Percentiles rank a stretch among this genome's conserved stretches.
These are phyloP conservation scores for Helianthus annuus DNA, from an alignment of 129 eudicot species.

Conservation along the genomic window DNA sequence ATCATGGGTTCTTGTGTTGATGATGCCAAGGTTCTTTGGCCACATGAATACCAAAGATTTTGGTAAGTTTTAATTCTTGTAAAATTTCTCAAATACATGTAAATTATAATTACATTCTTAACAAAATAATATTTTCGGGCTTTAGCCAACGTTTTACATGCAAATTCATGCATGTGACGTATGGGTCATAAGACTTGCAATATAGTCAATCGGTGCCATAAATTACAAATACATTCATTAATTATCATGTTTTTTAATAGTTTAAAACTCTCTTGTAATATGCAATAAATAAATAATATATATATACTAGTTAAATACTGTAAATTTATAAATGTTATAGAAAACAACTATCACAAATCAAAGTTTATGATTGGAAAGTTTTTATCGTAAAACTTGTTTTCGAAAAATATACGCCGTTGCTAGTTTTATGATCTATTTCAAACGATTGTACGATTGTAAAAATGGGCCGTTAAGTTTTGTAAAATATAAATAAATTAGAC, in stretches of 20 bases:
- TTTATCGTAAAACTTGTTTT: no score
- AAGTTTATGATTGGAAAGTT: no score
- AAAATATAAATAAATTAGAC: neutral
- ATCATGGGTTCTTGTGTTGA: constrained; percentile 59
- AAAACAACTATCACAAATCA: no score
- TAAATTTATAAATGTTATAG: neutral
- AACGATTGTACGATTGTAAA: no score
- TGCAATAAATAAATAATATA: neutral
- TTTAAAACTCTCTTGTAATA: no score
- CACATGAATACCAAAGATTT: constrained; percentile 44
- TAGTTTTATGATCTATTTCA: no score
- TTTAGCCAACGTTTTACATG: constrained; percentile 29
- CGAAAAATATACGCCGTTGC: no score
- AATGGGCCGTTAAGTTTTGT: no score
- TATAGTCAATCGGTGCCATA: neutral
- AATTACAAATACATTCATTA: neutral
- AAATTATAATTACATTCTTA: constrained; percentile 34
- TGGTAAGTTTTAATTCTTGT: neutral
- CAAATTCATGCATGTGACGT: constrained; percentile 29
- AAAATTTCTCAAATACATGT: neutral
- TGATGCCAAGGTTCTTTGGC: constrained; percentile 77
- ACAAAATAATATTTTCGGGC: constrained; percentile 15
- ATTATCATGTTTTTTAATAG: neutral
- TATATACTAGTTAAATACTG: no score
- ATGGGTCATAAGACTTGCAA: neutral